Evolutionary conservation across 2,329 filamentous ascomycete genomes (phyloP).

Genomic region (Proliferodiscus dingleyae): DNA sequence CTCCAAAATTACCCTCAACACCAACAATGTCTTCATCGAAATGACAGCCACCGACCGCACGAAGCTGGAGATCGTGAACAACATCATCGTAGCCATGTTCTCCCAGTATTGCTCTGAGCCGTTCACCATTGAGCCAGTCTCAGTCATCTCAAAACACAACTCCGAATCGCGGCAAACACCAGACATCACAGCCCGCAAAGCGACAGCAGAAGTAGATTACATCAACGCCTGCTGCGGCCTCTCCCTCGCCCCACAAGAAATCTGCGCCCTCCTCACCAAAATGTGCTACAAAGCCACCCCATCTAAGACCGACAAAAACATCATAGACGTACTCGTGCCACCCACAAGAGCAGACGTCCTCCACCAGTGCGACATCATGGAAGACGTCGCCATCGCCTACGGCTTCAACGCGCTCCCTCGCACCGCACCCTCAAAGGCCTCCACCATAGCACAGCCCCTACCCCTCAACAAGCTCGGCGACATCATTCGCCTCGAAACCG

Average conservation of each 20-base stretch:
- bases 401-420: slow-evolving; percentile 95
- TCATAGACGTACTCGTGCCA: slow-evolving; percentile 78
- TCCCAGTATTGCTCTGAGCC: slow-evolving; percentile 81
- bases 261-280: slow-evolving; percentile 76
- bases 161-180: slow-evolving; percentile 75
- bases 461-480: slow-evolving; percentile 92
- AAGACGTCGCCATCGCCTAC: slow-evolving; percentile 93
- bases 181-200: slow-evolving; percentile 68
- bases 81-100: slow-evolving; percentile 98
- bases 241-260: slow-evolving; percentile 64
- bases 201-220: slow-evolving; percentile 84
- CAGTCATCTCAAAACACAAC: slow-evolving; percentile 91
- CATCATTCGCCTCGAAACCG: slow-evolving; percentile 81
- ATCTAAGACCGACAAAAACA: slow-evolving; percentile 61
- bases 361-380: slow-evolving; percentile 97
- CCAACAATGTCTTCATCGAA: slow-evolving; percentile 93
- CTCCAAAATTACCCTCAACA: slow-evolving; percentile 90
- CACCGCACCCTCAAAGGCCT: slow-evolving; percentile 78
- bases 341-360: slow-evolving; percentile 90
- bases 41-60: slow-evolving; percentile 94
- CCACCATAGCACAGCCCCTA: slow-evolving; percentile 80
- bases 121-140: slow-evolving; percentile 90
- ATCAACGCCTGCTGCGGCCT: slow-evolving; percentile 91
- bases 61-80: slow-evolving; percentile 91
- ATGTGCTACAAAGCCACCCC: slow-evolving; percentile 85